Conservation (phyloP, 805 yeast species). For the Cyberlindnera galapagoensis region DNA sequence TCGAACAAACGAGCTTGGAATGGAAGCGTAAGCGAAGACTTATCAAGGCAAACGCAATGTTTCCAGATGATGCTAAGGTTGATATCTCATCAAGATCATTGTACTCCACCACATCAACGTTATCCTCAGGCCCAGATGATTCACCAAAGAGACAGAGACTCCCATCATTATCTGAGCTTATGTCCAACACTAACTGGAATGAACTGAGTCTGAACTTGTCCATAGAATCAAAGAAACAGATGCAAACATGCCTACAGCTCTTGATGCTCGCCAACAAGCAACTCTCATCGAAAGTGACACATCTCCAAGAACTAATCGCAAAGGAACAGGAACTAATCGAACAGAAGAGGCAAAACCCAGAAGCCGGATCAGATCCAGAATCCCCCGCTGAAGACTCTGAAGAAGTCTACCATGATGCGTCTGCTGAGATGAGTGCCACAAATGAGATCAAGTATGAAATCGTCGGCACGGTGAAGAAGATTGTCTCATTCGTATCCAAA, state of each 20-base stretch:
- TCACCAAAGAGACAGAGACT: slow-evolving; percentile 24
- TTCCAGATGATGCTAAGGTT: slow-evolving; percentile 23
- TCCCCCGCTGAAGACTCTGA: slow-evolving; percentile 15
- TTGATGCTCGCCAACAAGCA: slow-evolving; percentile 76
- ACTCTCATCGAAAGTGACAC: slow-evolving; percentile 58
- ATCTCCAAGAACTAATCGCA: slow-evolving; percentile 51
- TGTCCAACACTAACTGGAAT: slow-evolving; percentile 29
- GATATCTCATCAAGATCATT: slow-evolving; percentile 7
- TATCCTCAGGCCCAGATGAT: slow-evolving; percentile 7
- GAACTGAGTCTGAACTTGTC: slow-evolving; percentile 36
- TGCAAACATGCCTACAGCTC: slow-evolving; percentile 74
- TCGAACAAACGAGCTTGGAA: slow-evolving; percentile 30
- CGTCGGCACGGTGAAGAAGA: slow-evolving; percentile 81
- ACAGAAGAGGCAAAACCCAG: slow-evolving; percentile 2
- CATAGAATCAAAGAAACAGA: slow-evolving; percentile 66
- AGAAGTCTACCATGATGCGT: slow-evolving; percentile 29
- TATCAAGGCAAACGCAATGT: slow-evolving; percentile 22
- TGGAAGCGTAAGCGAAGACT: slow-evolving; percentile 34
- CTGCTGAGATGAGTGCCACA: slow-evolving; percentile 21
- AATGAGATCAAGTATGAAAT: slow-evolving; percentile 68
- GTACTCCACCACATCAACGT: slow-evolving; percentile 3
- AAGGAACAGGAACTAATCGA: slow-evolving; percentile 32
- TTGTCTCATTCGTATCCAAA: slow-evolving; percentile 77
- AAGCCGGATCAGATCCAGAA: slow-evolving; percentile 1
- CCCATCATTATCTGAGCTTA: slow-evolving; percentile 30